These are phyloP conservation scores for Candida ipomoeae DNA, from an alignment of 805 yeast genomes.

Conservation along the genomic window DNA sequence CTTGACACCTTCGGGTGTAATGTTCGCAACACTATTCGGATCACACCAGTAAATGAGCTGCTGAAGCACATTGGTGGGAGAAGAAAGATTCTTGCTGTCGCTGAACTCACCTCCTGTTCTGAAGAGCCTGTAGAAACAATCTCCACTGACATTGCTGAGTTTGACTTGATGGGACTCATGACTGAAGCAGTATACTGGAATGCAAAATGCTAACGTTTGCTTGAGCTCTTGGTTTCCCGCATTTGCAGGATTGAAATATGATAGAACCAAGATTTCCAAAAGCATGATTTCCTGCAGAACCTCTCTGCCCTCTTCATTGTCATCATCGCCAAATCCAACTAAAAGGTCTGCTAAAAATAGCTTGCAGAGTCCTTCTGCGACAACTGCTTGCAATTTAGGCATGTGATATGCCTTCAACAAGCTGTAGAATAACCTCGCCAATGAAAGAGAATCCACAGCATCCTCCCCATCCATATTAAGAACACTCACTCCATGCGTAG, in stretches of 20 bases:
- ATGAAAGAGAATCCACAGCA: slow-evolving; percentile 59
- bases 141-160: slow-evolving; percentile 60
- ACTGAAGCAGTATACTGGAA: slow-evolving; percentile 84
- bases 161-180: slow-evolving; percentile 66
- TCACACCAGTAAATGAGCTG: slow-evolving; percentile 85
- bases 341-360: slow-evolving; percentile 73
- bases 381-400: slow-evolving; percentile 68
- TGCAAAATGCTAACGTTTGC: slow-evolving; percentile 80
- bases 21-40: slow-evolving; percentile 59
- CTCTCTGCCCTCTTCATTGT: slow-evolving; percentile 17
- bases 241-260: slow-evolving; percentile 72
- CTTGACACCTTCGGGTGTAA: slow-evolving; percentile 36
- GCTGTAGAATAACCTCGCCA: slow-evolving; percentile 67
- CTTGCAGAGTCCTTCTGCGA: slow-evolving; percentile 86
- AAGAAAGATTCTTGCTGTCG: slow-evolving; percentile 26
- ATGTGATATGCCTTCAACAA: slow-evolving; percentile 52
- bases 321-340: slow-evolving; percentile 38
- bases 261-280: slow-evolving; percentile 63
- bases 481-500: slow-evolving; percentile 69
- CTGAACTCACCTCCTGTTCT: slow-evolving; percentile 32
- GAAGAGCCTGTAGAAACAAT: slow-evolving; percentile 58
- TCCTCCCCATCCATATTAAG: slow-evolving; percentile 48
- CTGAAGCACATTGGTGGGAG: slow-evolving; percentile 55
- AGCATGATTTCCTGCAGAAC: slow-evolving; percentile 37
- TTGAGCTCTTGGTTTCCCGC: slow-evolving; percentile 59